phyloP scores from a whole-genome alignment of 352 stramenopile species.

The Phytophthora aleatoria region DNA sequence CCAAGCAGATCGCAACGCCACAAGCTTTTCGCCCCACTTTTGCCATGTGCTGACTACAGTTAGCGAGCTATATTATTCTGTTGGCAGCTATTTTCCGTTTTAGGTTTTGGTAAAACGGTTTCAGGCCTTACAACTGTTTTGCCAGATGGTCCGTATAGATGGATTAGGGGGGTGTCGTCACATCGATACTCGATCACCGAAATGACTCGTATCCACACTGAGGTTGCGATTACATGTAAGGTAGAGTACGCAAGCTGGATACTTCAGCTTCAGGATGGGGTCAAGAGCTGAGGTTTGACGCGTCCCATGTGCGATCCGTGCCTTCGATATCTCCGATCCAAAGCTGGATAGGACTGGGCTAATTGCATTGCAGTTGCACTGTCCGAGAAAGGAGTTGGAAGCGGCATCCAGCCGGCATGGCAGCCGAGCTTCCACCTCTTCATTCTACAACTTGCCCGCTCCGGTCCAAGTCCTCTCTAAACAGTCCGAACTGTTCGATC shows the following conservation, averaged over 20 bases:
- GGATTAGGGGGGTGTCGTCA: constrained; percentile 9
- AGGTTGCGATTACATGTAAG: neutral
- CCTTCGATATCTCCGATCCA: constrained; percentile 23
- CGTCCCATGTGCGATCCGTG: constrained; percentile 17
- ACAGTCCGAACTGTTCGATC: constrained; percentile 26
- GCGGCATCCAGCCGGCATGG: neutral
- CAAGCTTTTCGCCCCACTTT: neutral
- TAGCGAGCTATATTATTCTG: constrained; percentile 4
- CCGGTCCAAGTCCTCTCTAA: constrained; percentile 28
- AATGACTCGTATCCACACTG: constrained; percentile 1
- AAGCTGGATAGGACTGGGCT: constrained; percentile 18
- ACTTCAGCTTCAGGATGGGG: constrained; percentile 22
- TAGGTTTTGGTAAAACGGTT: neutral
- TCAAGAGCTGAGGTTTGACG: neutral
- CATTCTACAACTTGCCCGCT: constrained; percentile 38
- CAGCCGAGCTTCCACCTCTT: constrained; percentile 8
- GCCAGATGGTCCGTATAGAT: constrained; percentile 8
- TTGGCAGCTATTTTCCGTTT: neutral
- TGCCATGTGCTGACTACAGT: constrained; percentile 3
- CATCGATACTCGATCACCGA: constrained; percentile 29
- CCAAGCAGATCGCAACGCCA: constrained; percentile 11
- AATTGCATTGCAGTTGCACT: constrained; percentile 25
- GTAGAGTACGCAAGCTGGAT: constrained; percentile 11
- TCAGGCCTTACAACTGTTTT: constrained; percentile 3
- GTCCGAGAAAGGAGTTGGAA: constrained; percentile 4